Evolutionary conservation across 352 stramenopile species (phyloP).

Genomic region (Globisporangium iwayamae): DNA sequence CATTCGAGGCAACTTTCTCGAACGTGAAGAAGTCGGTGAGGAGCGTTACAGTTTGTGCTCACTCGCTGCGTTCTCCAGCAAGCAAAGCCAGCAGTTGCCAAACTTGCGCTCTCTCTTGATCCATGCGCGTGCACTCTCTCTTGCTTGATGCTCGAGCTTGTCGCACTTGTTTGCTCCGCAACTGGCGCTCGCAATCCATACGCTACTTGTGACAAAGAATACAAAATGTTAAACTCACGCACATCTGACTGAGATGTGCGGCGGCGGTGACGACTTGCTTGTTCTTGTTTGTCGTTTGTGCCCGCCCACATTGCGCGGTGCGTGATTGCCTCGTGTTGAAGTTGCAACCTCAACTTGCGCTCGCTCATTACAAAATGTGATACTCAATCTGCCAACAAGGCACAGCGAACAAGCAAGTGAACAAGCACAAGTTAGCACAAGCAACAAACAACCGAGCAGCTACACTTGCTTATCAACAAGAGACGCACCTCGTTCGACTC

Average conservation of each 20-base stretch:
- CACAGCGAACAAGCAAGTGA: not conserved
- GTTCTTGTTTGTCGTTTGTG: no score
- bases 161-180: not conserved
- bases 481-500: constrained; percentile 65
- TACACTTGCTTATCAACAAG: not conserved
- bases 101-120: not conserved
- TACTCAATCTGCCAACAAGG: constrained; percentile 48
- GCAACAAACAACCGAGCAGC: not conserved
- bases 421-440: not conserved
- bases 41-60: no score
- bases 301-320: no score
- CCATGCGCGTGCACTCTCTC: not conserved
- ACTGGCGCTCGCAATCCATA: no score
- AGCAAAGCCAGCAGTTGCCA: no score
- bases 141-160: not conserved
- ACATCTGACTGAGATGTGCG: not conserved
- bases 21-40: not conserved
- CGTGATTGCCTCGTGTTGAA: not conserved
- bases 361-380: constrained; percentile 39
- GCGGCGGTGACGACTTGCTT: no score
- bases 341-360: not conserved
- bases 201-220: no score
- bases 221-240: not conserved
- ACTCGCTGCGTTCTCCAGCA: no score
- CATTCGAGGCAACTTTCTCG: not conserved